A percentile compares a stretch with the other conserved stretches of the same genome.
These are phyloP conservation scores for Rhizopogon vinicolor DNA, from an alignment of 768 basidiomycete species.

Conservation along the genomic window DNA sequence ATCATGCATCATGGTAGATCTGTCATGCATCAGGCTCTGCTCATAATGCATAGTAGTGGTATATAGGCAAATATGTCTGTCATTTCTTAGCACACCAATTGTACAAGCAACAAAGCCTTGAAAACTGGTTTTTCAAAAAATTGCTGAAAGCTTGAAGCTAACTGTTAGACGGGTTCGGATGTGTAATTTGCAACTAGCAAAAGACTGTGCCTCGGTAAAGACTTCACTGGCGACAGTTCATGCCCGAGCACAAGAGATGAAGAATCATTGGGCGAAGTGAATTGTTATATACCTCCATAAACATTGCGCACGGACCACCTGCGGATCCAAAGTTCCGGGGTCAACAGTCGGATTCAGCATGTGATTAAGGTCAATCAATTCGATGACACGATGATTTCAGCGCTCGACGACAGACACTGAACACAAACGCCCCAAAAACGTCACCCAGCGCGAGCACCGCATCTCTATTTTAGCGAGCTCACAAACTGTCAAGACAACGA, in stretches of 20 bases:
- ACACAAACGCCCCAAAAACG: background rate
- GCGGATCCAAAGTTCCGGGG: background rate
- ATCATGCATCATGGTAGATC: no score
- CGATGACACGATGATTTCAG: background rate
- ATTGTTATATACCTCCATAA: constrained; percentile 34
- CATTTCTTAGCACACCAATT: no score
- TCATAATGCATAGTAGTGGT: no score
- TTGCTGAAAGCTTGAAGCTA: constrained; percentile 82
- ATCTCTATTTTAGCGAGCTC: background rate
- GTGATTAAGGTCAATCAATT: background rate
- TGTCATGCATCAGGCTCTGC: no score
- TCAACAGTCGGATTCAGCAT: background rate
- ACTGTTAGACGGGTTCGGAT: constrained; percentile 94
- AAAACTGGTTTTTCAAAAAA: constrained; percentile 37
- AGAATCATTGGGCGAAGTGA: constrained; percentile 17
- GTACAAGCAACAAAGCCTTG: no score
- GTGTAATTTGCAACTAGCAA: constrained; percentile 96
- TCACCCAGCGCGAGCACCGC: background rate
- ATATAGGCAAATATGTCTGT: no score
- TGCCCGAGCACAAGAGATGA: constrained; percentile 92
- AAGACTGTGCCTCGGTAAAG: constrained; percentile 89
- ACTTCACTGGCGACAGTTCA: constrained; percentile 96
- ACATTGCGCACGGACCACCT: constrained; percentile 48
- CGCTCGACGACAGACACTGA: background rate
- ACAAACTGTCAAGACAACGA: background rate